Base-by-base conservation (phyloP, 73 alveolate species). In the Uronychia binucleata region DNA sequence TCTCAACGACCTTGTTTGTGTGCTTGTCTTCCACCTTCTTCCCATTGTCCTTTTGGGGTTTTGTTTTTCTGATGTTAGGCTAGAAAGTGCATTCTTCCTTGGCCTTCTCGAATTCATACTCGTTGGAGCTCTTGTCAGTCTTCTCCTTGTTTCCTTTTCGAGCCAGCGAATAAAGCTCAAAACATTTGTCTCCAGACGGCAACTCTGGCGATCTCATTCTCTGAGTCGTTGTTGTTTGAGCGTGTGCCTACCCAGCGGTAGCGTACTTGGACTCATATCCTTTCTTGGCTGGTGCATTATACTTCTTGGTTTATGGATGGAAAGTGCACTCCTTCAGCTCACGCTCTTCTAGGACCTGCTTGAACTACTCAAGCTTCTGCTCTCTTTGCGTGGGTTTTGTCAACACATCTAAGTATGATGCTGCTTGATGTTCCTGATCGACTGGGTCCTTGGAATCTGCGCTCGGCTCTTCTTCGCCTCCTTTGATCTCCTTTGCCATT, bases 241-340 rank as follows among this genome's bases (percentile, higher is more conserved):
- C 28, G 1, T 78, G 1, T 31, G 86, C 13, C 77, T 74, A 31
- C 28, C 11, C 30, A 11, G 31, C 33, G 11, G 34, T 67, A 5
- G 30, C 34, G 26, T 26, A 67, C 1, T 26, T 67, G 26, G 79
- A 67, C 14, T 67, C 33, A 27, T 27, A 67, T 5, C 19, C 58
- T 57, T 77, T 80, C 26, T 31, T 57, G 26, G 14, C 28, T 1
- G n/a, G n/a, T n/a, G 80, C 58, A n/a, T 26, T 79, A 34, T 74
- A 27, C 34, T 30, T 31, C 5, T 34, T 78, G 5, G 81, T 33
- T 29, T 85, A 1, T 78, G 91, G 91, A 28, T 85, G 33, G 67
- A 85, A 85, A 1, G 91, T 78, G 77, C 91, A 85, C 28, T 85
- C 91, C 79, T 85, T 85, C 76, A 85, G 30, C 28, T 77, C 91